Base-by-base conservation (phyloP, 352 stramenopile species). In the Pythium phragmitis region DNA sequence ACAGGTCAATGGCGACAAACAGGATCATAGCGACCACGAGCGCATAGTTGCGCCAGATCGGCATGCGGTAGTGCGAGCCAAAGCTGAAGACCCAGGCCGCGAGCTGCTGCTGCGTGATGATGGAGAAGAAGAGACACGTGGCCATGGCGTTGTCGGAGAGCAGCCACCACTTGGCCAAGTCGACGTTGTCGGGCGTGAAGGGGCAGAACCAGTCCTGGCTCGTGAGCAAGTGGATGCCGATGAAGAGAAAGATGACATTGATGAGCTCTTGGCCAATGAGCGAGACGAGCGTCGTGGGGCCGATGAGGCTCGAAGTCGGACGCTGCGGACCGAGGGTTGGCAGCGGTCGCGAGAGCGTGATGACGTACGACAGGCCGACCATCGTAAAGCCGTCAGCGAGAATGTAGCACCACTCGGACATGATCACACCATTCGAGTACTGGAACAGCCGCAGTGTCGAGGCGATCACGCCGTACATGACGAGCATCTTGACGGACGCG, bases 401-500 rank as follows among this genome's bases (percentile, higher is more conserved):
- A 14, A 93, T 80, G 77, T 82, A 97, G 56, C 68, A 77, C 75
- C 76, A 94, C 58, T 91, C 70, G 4, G 80, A 78, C 55, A 95
- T 69, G 26, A 77, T 87, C n/a, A 96, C 73, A 9, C 55, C 67
- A 54, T 94, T 77, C 53, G 82, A 92, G 56, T 87, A 91, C 74
- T 76, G 73, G 47, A 84, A 77, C 43, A 93, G 68, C 14, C 91
- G 78, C 19, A 91, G 68, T 13, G 79, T 75, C 26, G 72, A 85
- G 9, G 74, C 77, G 30, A 73, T 67, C 12, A 69, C 30, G n/a
- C 89, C 89, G 68, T 97, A 97, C 63, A 96, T 85, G 48, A 97
- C 82, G 49, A 96, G 75, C 60, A 92, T 96, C 69, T 96, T 97
- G 67, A 97, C 83, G 16, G 73, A 80, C 14, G 73, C 78, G 41